Percentiles rank a stretch among this genome's conserved stretches.
phyloP scores from a whole-genome alignment of 495 filamentous ascomycete genomes.

The Platismatia glauca region DNA sequence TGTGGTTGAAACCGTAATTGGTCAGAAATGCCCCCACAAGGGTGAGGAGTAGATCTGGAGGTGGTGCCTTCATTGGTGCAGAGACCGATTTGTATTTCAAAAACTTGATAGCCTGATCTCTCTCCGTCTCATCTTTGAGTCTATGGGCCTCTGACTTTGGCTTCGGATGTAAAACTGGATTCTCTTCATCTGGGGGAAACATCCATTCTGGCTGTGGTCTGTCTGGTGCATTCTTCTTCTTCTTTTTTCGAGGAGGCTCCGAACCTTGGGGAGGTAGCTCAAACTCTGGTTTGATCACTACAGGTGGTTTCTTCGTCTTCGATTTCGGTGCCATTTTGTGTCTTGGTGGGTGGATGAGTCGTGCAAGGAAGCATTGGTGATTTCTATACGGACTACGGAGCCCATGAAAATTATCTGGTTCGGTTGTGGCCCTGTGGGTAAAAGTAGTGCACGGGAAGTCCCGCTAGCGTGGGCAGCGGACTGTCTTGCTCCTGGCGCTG shows the following conservation, averaged over 20 bases:
- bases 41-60: conserved; percentile 51
- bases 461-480: conserved; percentile 11
- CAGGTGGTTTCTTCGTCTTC: conserved; percentile 19
- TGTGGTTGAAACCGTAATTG: conserved; percentile 52
- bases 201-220: conserved; percentile 27
- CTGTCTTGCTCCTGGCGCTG: neutral
- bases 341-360: neutral
- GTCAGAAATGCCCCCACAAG: conserved; percentile 59
- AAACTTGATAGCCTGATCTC: conserved; percentile 22
- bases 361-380: neutral
- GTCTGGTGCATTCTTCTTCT: conserved; percentile 32
- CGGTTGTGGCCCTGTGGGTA: too few species aligned
- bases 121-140: conserved; percentile 20
- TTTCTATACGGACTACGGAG: too few species aligned
- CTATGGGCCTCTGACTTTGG: conserved; percentile 21
- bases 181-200: conserved; percentile 27
- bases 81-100: conserved; percentile 21
- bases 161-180: conserved; percentile 27
- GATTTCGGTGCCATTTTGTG: conserved; percentile 30
- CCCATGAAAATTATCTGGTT: too few species aligned
- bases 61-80: conserved; percentile 27
- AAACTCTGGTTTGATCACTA: conserved; percentile 24
- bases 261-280: neutral
- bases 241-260: conserved; percentile 21
- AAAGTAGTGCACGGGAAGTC: conserved; percentile 12